Evolutionary conservation across 2,329 filamentous ascomycete genomes (phyloP).

Genomic region (Akanthomyces uredinophilus): DNA sequence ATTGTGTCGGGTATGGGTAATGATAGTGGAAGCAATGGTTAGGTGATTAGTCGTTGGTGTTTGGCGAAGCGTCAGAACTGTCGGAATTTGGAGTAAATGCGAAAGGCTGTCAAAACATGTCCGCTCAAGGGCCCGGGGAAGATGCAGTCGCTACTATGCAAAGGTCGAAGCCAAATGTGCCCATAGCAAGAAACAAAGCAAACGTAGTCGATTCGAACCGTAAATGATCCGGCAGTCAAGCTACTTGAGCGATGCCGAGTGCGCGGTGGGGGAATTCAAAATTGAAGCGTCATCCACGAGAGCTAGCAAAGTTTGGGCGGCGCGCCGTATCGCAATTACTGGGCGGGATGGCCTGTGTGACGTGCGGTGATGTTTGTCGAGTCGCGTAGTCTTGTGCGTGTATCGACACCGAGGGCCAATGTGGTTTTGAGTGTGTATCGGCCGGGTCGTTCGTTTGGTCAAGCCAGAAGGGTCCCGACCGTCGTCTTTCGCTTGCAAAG

Average conservation of each 20-base stretch:
- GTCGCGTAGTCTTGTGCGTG: neutral
- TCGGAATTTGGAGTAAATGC: conserved; percentile 17
- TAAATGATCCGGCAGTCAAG: neutral
- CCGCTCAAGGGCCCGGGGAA: conserved; percentile 17
- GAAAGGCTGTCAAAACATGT: conserved; percentile 12
- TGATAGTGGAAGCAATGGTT: neutral
- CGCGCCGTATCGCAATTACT: neutral
- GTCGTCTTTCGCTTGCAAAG: neutral
- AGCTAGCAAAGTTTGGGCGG: neutral
- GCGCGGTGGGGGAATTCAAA: neutral
- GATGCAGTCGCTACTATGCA: conserved; percentile 16
- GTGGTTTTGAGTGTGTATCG: neutral
- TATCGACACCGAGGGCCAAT: neutral
- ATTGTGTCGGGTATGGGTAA: conserved; percentile 16
- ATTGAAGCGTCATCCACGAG: neutral
- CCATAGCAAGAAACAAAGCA: conserved; percentile 19
- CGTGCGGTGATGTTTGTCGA: neutral
- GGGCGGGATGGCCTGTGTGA: neutral
- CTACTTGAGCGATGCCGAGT: neutral
- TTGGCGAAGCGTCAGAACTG: neutral
- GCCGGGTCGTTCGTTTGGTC: neutral
- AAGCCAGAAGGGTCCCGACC: neutral
- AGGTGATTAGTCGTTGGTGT: neutral
- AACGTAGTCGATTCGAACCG: neutral
- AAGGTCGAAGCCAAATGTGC: conserved; percentile 20